Evolutionary conservation across 108 stramenopile genomes (phyloP), one percentile per base, ranked within the genome.

Genomic region (Discostella stelligeroides): DNA sequence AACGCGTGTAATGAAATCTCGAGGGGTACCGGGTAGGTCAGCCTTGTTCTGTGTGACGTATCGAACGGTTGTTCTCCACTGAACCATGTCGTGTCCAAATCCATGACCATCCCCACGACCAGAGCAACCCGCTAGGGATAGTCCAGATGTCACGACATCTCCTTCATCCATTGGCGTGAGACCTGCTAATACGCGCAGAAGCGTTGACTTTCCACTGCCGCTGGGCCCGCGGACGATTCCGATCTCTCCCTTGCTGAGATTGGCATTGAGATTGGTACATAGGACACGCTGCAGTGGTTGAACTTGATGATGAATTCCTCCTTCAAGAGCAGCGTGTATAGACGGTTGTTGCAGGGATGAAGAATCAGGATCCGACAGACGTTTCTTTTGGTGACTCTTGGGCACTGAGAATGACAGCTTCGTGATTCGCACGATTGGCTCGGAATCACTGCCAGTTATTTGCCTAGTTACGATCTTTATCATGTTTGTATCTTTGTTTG

Each of bases 41-140:
- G 85, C 76, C 49, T 75, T 86, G 60, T 81, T 63, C 70, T 95
- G 96, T 9, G 89, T 74, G 6, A 96, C 92, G 23, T 90, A 91
- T 7, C 82, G 69, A 18, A 95, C 91, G 25, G 65, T 43, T 0
- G 34, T 61, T 28, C 91, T 82, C 81, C 82, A 95, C 14, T 62
- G 45, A 59, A 73, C 37, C 73, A 72, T 73, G 38, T 75, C 39
- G 39, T 18, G 58, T 59, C 24, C 54, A 34, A 65, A 72, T 1
- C 59, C 55, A 45, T 39, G 51, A 37, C 60, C 61, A 25, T 69
- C 66, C 12, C 41, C n/a, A 18, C 38, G 25, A 46, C 28, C 28
- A 14, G 18, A 60, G 28, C 75, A 68, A 51, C n/a, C 54, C 1
- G 68, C 34, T n/a, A 76, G 62, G 34, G 68, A 76, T 40, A 80